phyloP scores from a whole-genome alignment of 805 yeast genomes.

The Lachancea fermentati region DNA sequence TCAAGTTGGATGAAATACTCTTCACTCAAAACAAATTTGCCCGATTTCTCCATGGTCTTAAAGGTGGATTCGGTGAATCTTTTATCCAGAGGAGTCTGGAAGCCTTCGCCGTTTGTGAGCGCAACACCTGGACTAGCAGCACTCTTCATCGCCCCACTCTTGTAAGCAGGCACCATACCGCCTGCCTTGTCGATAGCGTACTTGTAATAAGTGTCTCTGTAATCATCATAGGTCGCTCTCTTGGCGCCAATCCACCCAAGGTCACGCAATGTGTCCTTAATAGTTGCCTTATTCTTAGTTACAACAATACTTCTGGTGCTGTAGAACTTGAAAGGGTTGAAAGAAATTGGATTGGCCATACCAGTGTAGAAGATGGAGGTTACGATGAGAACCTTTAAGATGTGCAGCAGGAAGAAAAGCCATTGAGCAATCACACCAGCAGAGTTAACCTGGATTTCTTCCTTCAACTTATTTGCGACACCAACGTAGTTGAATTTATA shows the following conservation, averaged over 20 bases:
- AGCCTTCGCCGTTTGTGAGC: conserved; percentile 82
- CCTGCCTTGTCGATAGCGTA: conserved; percentile 61
- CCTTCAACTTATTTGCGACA: conserved; percentile 42
- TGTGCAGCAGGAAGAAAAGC: conserved; percentile 67
- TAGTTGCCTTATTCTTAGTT: conserved; percentile 24
- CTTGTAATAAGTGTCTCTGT: conserved; percentile 63
- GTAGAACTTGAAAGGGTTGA: conserved; percentile 36
- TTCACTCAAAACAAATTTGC: conserved; percentile 50
- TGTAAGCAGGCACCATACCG: conserved; percentile 70
- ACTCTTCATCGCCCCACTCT: conserved; percentile 58
- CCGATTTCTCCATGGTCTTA: conserved; percentile 36
- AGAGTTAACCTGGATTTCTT: conserved; percentile 41
- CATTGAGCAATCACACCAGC: conserved; percentile 47
- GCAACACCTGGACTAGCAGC: conserved; percentile 54
- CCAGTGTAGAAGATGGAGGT: conserved; percentile 62
- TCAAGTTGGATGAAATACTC: conserved; percentile 50
- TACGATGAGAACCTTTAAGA: conserved; percentile 52
- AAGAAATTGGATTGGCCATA: conserved; percentile 65
- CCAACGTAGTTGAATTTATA: conserved; percentile 34
- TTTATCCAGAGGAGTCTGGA: conserved; percentile 47
- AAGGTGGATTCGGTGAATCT: conserved; percentile 34
- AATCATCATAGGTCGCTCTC: conserved; percentile 63
- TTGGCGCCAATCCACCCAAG: conserved; percentile 96
- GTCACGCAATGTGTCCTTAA: conserved; percentile 42
- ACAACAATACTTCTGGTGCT: conserved; percentile 31